Base-by-base conservation (phyloP, 352 stramenopile species). In the Thalassiosira ordinaria region DNA sequence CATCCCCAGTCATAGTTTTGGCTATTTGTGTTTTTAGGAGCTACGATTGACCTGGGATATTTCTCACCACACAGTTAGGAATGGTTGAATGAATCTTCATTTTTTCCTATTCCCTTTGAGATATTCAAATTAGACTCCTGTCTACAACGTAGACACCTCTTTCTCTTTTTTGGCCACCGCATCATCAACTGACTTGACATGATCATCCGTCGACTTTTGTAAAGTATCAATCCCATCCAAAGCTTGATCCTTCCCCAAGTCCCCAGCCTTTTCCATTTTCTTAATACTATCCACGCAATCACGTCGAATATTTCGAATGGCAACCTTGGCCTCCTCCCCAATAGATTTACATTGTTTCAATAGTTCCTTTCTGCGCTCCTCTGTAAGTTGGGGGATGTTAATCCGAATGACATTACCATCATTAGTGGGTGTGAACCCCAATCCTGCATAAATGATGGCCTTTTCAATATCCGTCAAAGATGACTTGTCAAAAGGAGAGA, bases 291-390 rank as follows among this genome's bases (percentile, higher is more conserved):
- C 93, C 31, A 96, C 91, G n/a, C 84, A 80, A 66, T 95, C 91
- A 81, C 93, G 78, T 59, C 94, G 82, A 57, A 96, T 93, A 88
- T 96, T 97, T 52, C 94, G 68, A 55, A 94, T 68, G 3, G 86
- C 82, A 35, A 93, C 87, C 71, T 94, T 94, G 16, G 88, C 92
- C 41, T 95, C 92, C 80, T 96, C 91, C 24, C 84, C 90, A 66
- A 96, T 89, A 0, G 78, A 70, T 78, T 96, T 96, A 56, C 91
- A 95, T 60, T 94, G 79, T 74, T 96, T 97, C 56, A 92, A 74
- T 73, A 97, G 81, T 39, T 96, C 94, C 84, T 97, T 96, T 41
- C 92, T 80, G 22, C 94, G 82, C 37, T 97, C 93, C 82, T 97
- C 94, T 0, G 93, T 96, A n/a, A 97, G 78, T 9, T 80, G 29